Evolutionary conservation across 495 filamentous ascomycete species (phyloP).

Genomic region (Daldinia decipiens): DNA sequence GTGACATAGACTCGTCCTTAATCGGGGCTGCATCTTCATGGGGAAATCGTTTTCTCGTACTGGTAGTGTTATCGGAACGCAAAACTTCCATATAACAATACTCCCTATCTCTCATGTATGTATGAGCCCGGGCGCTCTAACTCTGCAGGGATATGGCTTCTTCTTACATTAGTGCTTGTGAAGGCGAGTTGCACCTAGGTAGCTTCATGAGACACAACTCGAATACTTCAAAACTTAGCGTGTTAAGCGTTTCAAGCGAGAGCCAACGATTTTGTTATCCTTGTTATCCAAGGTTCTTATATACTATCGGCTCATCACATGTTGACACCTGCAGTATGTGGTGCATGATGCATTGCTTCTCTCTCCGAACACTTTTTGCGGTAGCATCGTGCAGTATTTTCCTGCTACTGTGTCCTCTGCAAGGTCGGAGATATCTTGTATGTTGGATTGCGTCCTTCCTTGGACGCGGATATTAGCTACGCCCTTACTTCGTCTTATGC

Average conservation of each 20-base stretch:
- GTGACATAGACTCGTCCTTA: background rate
- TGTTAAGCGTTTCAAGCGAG: background rate
- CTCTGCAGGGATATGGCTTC: background rate
- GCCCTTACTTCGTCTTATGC: background rate
- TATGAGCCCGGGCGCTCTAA: background rate
- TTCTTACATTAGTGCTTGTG: background rate
- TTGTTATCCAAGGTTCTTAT: background rate
- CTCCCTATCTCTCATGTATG: background rate
- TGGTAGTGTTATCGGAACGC: background rate
- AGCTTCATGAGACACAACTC: background rate
- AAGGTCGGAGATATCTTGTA: background rate
- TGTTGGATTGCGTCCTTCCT: background rate
- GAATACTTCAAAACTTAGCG: conserved; percentile 1
- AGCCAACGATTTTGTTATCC: background rate
- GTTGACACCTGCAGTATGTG: background rate
- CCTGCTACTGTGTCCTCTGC: background rate
- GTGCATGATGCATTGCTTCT: background rate
- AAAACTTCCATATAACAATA: background rate
- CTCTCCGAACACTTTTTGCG: background rate
- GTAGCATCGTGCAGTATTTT: background rate
- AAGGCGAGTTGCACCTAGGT: background rate
- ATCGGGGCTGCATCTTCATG: background rate
- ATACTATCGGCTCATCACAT: background rate
- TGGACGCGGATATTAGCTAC: background rate
- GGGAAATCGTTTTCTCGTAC: background rate